Evolutionary conservation across 1,284 basidiomycete genomes (phyloP), one percentile per base, ranked within the genome.

Genomic region (Golubevia pallescens): DNA sequence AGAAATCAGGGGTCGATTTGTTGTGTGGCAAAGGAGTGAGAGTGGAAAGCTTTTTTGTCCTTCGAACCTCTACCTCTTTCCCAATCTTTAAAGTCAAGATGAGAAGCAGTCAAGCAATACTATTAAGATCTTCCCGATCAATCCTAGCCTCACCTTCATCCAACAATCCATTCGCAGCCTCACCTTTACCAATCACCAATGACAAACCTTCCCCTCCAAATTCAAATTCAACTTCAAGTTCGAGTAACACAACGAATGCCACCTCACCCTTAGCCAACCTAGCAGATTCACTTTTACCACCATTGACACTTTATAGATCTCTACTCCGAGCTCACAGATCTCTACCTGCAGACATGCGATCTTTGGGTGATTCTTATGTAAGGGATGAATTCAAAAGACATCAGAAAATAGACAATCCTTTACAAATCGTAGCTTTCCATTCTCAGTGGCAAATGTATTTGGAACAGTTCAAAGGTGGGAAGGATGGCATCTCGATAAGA

Each of bases 391-490:
- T 85, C 58, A 70, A 71, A 10, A 65, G 80, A 1, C 82, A 85
- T 67, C 66, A 65, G 53, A 57, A 52, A 14, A 73, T 80, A 48
- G 75, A 77, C 64, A 81, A 82, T 16, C 80, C 80, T n/a, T 68
- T 81, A 3, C 80, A 84, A 38, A 77, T 82, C 48, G 67, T 84
- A 2, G 80, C 72, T 2, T 84, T 84, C 63, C 69, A 81, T 21
- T 74, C 73, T 48, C 75, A 79, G 55, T 84, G 81, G 81, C 81
- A 83, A 68, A 72, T 81, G 62, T 84, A 84, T 60, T 68, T 84
- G 21, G 80, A 84, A 54, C 66, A 74, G 14, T 59, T 84, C 7
- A 73, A 74, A 54, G 71, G 70, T 38, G 68, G 74, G 24, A 70
- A 68, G 38, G 67, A 70, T 19, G 56, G 69, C 3, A 38, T 38